Base-by-base conservation (phyloP, 192 early-diverging fungal genomes). In the Geosiphon pyriformis region DNA sequence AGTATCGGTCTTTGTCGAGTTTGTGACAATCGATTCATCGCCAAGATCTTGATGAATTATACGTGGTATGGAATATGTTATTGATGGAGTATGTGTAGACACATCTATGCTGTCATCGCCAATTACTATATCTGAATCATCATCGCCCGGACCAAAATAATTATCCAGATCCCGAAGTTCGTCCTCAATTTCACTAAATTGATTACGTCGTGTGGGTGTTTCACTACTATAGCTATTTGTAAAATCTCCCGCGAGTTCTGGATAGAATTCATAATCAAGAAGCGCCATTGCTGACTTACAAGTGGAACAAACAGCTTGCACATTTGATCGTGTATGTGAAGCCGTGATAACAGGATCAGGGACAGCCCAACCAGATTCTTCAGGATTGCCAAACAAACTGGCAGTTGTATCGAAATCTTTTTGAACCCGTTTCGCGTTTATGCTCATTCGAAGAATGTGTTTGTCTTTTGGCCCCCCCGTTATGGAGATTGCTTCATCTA, bases 401-500 rank as follows among this genome's bases (percentile, higher is more conserved):
- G 59, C 61, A 1, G 26, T 58, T 11, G 65, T 31, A n/a, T 61
- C 59, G 8, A 52, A 57, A 17, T 77, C 58, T 32, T 65, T 57
- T 34, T 59, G 23, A 12, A 58, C 65, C 6, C 26, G 51, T 48
- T 46, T 23, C 3, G 52, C 35, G 32, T 26, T 12, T 26, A 55
- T 29, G 53, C 65, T 67, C 65, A 67, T 67, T 32, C 65, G 12
- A n/a, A 67, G 6, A n/a, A 67, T 67, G 33, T 67, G 37, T 4
- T 42, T 56, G 31, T 67, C 65, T 48, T 67, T 67, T 30, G 65
- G 59, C 3, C 51, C 58, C 1, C 46, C 65, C 52, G 58, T 31
- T 0, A 76, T 76, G 18, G 65, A 56, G 22, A 87, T 85, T 20
- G 79, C 74, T 49, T 82, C 80, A 59, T 94, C 91, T 55, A 94